A percentile compares a stretch with the other conserved stretches of the same genome.
Conservation (phyloP, 768 basidiomycete genomes). For the Daedaleopsis sinensis region DNA sequence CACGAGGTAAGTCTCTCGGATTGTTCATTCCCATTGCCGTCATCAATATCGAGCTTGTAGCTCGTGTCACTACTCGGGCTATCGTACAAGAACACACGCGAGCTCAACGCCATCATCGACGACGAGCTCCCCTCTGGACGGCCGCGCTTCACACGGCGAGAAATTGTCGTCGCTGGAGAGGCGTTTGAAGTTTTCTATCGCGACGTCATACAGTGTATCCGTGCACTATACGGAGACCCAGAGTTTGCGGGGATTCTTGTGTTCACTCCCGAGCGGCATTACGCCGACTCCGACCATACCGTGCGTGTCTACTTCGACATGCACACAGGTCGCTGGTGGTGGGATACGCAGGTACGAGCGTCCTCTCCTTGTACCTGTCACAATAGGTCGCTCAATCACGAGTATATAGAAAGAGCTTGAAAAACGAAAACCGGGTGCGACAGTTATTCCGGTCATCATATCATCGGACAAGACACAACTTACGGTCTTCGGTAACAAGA, state of each 20-base stretch:
- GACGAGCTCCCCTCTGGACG: conserved; percentile 25
- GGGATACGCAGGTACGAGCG: conserved; percentile 44
- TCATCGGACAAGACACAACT: conserved; percentile 29
- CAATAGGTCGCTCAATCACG: too few relatives aligned
- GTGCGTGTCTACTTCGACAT: conserved; percentile 42
- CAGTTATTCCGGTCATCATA: conserved; percentile 26
- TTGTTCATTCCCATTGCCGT: too few relatives aligned
- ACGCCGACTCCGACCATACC: conserved; percentile 29
- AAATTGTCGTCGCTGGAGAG: conserved; percentile 34
- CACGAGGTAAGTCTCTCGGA: conserved; percentile 39
- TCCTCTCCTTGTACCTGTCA: too few relatives aligned
- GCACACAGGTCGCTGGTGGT: conserved; percentile 56
- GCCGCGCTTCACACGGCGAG: conserved; percentile 29
- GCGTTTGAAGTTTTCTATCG: conserved; percentile 36
- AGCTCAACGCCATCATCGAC: conserved; percentile 41
- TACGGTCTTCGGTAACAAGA: conserved; percentile 24
- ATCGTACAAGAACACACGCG: conserved; percentile 34
- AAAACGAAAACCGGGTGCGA: conserved; percentile 18
- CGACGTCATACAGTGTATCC: conserved; percentile 41
- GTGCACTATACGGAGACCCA: conserved; percentile 37
- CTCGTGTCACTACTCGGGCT: conserved; percentile 36
- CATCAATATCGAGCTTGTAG: too few relatives aligned
- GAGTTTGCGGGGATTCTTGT: conserved; percentile 35
- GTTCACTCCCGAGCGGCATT: conserved; percentile 42
- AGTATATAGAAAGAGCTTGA: conserved; percentile 21